Evolutionary conservation across 805 yeast genomes (phyloP).

Genomic region (Blastobotrys muscicola): DNA sequence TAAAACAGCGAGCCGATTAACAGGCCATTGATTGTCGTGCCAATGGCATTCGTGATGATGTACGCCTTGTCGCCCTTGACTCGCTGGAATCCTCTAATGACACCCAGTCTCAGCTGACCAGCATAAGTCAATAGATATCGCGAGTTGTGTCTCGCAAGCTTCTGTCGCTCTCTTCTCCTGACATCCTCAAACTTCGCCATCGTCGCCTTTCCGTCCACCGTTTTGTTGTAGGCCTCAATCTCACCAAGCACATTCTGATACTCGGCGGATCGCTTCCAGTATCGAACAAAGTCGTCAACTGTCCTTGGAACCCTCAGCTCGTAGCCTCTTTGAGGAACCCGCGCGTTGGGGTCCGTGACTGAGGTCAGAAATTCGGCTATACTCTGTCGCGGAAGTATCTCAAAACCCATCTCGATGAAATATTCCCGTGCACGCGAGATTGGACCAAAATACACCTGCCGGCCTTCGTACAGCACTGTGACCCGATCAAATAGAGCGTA

Average conservation of each 20-base stretch:
- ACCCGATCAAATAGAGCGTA: constrained; percentile 57
- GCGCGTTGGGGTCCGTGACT: constrained; percentile 56
- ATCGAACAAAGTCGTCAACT: constrained; percentile 49
- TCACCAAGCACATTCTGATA: constrained; percentile 33
- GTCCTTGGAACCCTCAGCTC: constrained; percentile 49
- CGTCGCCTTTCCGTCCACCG: constrained; percentile 25
- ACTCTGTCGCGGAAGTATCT: constrained; percentile 54
- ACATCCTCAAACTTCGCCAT: constrained; percentile 30
- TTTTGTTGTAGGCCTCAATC: constrained; percentile 35
- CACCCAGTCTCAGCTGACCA: constrained; percentile 42
- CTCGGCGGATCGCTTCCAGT: constrained; percentile 47
- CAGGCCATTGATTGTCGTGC: constrained; percentile 46
- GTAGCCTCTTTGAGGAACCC: constrained; percentile 39
- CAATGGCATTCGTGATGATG: constrained; percentile 35
- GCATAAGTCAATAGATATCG: constrained; percentile 36
- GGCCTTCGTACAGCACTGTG: constrained; percentile 47
- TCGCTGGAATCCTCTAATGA: constrained; percentile 45
- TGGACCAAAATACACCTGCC: constrained; percentile 58
- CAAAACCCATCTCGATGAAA: constrained; percentile 58
- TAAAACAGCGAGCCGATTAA: constrained; percentile 56
- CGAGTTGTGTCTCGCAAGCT: constrained; percentile 30
- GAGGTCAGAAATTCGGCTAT: constrained; percentile 66
- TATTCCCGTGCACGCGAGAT: constrained; percentile 42
- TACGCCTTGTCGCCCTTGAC: constrained; percentile 48
- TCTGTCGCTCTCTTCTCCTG: constrained; percentile 31